These are phyloP conservation scores for Ceratocystis lukuohia DNA, from an alignment of 2,329 filamentous ascomycete species.

Conservation along the genomic window DNA sequence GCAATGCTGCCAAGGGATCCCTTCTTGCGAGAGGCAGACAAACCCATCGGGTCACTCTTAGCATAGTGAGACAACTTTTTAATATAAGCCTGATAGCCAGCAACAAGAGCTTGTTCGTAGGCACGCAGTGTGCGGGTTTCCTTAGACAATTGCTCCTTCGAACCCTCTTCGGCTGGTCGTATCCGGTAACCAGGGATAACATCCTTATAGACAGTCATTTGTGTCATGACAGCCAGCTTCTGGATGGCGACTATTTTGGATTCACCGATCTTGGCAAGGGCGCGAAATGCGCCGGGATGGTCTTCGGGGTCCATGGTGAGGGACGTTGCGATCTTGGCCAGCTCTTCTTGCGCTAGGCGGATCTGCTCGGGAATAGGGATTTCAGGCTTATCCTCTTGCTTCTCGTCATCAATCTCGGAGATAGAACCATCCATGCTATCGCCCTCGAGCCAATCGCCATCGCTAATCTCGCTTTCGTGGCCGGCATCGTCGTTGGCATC, in stretches of 20 bases:
- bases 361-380: slow-evolving; percentile 70
- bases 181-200: slow-evolving; percentile 94
- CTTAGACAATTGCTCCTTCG: slow-evolving; percentile 73
- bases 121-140: slow-evolving; percentile 70
- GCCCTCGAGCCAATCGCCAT: slow-evolving; percentile 49
- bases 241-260: slow-evolving; percentile 60
- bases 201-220: slow-evolving; percentile 86
- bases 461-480: slow-evolving; percentile 33
- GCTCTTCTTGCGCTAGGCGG: slow-evolving; percentile 74
- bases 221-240: slow-evolving; percentile 75
- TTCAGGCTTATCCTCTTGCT: slow-evolving; percentile 41
- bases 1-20: slow-evolving; percentile 57
- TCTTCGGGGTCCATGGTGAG: slow-evolving; percentile 93
- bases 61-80: slow-evolving; percentile 58
- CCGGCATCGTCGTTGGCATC: slow-evolving; percentile 49
- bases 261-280: slow-evolving; percentile 58
- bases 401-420: slow-evolving; percentile 33
- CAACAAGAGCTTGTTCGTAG: slow-evolving; percentile 79
- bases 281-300: slow-evolving; percentile 65
- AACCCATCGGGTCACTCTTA: slow-evolving; percentile 35
- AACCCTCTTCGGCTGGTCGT: slow-evolving; percentile 62
- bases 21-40: slow-evolving; percentile 21
- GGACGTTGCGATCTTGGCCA: slow-evolving; percentile 65
- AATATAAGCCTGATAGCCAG: slow-evolving; percentile 74
- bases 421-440: slow-evolving; percentile 41